Conservation (phyloP, 2,329 filamentous ascomycete genomes). For the Sordariomycetes sp. region DNA sequence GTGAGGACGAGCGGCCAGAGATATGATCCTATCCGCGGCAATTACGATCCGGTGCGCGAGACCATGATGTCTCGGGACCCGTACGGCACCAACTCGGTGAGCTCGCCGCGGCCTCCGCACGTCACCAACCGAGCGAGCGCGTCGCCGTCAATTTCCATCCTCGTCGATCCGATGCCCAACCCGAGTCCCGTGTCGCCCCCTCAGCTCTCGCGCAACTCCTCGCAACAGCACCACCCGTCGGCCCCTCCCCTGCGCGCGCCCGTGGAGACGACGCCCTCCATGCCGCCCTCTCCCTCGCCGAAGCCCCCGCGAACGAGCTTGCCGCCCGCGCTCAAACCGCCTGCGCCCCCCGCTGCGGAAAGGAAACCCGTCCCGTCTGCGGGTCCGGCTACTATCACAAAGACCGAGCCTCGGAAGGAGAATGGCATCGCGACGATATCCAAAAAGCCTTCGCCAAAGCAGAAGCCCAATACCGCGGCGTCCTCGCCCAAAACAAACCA, state of each 20-base stretch:
- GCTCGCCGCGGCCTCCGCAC: conserved; percentile 34
- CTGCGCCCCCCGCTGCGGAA: conserved; percentile 22
- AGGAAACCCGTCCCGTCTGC: conserved; percentile 19
- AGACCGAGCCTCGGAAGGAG: background rate
- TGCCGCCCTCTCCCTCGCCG: conserved; percentile 29
- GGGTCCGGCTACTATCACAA: background rate
- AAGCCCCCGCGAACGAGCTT: conserved; percentile 19
- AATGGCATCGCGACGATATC: conserved; percentile 6
- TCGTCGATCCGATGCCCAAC: conserved; percentile 57
- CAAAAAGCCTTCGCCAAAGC: conserved; percentile 36
- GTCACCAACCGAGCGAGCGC: conserved; percentile 60
- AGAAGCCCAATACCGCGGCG: conserved; percentile 25
- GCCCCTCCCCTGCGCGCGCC: background rate
- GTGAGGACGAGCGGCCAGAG: conserved; percentile 64
- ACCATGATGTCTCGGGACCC: conserved; percentile 46
- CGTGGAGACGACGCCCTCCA: conserved; percentile 21
- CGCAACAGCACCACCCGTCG: conserved; percentile 1
- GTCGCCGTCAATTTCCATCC: conserved; percentile 83
- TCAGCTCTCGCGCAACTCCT: conserved; percentile 4
- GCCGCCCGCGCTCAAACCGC: conserved; percentile 7
- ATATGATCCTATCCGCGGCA: conserved; percentile 84
- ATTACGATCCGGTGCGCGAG: conserved; percentile 53
- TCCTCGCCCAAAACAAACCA: conserved; percentile 40
- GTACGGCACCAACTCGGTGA: conserved; percentile 31
- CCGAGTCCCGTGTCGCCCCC: conserved; percentile 21